A percentile compares a stretch with the other conserved stretches of the same genome.
Evolutionary conservation across 148 eudicot species (phyloP).

Genomic region (Chenopodium formosanum): DNA sequence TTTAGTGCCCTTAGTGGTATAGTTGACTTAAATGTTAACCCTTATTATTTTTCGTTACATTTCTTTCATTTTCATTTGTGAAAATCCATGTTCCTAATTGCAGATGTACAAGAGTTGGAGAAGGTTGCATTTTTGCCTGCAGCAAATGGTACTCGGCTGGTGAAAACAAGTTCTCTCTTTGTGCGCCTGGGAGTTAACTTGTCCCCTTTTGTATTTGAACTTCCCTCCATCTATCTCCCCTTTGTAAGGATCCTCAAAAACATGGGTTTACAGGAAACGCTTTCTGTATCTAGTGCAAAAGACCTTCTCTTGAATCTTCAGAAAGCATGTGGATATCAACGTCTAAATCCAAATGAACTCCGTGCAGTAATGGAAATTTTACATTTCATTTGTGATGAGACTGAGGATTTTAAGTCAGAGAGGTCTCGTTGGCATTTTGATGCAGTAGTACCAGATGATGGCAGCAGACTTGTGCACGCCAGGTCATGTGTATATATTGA

Average conservation of each 20-base stretch:
- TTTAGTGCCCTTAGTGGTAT: not conserved
- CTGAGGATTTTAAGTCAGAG: constrained; percentile 40
- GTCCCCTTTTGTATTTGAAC: constrained; percentile 97
- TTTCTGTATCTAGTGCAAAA: constrained; percentile 73
- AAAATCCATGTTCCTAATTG: constrained; percentile 13
- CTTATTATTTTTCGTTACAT: not conserved
- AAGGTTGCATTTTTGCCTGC: constrained; percentile 92
- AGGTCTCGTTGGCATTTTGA: constrained; percentile 57
- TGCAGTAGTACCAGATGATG: constrained; percentile 92
- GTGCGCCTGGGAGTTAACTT: constrained; percentile 81
- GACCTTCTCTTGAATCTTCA: constrained; percentile 85
- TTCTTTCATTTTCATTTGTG: not conserved
- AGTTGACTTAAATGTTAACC: not conserved
- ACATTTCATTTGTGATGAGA: constrained; percentile 65
- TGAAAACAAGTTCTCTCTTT: constrained; percentile 80
- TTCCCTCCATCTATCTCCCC: constrained; percentile 80
- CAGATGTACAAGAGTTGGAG: constrained; percentile 68
- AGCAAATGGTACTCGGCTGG: constrained; percentile 98
- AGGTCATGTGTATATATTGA: constrained; percentile 83
- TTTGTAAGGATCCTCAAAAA: constrained; percentile 77
- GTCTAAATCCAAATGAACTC: constrained; percentile 93
- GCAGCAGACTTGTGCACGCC: constrained; percentile 91
- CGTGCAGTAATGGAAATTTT: constrained; percentile 92
- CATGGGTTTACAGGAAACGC: constrained; percentile 79
- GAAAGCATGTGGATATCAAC: constrained; percentile 94